These are phyloP conservation scores for Coemansia reversa DNA, from an alignment of 192 early-diverging fungal species.

Conservation along the genomic window DNA sequence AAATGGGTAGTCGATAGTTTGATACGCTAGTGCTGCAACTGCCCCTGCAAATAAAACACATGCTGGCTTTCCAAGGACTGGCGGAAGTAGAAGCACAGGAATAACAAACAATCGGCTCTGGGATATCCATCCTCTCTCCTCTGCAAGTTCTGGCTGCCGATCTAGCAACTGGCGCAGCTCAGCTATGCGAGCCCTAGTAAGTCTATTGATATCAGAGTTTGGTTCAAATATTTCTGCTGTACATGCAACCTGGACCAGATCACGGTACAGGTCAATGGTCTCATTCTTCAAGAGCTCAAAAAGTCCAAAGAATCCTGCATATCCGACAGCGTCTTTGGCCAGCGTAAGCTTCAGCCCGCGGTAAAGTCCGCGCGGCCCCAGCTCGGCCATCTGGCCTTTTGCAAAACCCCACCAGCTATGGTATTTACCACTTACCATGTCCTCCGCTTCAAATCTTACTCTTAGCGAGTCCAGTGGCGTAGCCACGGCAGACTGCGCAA, in stretches of 20 bases:
- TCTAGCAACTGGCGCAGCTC: constrained; percentile 38
- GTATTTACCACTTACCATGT: constrained; percentile 69
- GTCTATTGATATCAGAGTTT: constrained; percentile 20
- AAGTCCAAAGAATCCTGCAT: constrained; percentile 72
- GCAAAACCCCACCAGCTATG: constrained; percentile 69
- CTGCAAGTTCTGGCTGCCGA: constrained; percentile 28
- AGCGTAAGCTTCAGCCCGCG: constrained; percentile 48
- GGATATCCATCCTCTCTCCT: constrained; percentile 36
- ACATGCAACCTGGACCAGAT: constrained; percentile 44
- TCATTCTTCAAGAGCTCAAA: constrained; percentile 77
- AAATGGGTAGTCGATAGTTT: constrained; percentile 69
- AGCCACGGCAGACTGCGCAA: constrained; percentile 71
- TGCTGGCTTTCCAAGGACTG: constrained; percentile 53
- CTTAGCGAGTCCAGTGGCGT: constrained; percentile 73
- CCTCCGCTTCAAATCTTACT: constrained; percentile 71
- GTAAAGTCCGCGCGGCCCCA: constrained; percentile 34
- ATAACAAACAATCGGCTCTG: constrained; percentile 20
- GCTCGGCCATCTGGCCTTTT: constrained; percentile 43
- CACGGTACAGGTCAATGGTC: constrained; percentile 62
- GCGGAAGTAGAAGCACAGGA: constrained; percentile 46
- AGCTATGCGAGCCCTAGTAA: constrained; percentile 27
- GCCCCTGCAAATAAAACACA: constrained; percentile 62
- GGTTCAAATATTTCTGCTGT: constrained; percentile 18
- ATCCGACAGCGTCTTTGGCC: constrained; percentile 66
- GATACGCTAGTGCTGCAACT: constrained; percentile 67